Evolutionary conservation across 495 filamentous ascomycete species (phyloP).

Genomic region (Friedmanniomyces endolithicus): DNA sequence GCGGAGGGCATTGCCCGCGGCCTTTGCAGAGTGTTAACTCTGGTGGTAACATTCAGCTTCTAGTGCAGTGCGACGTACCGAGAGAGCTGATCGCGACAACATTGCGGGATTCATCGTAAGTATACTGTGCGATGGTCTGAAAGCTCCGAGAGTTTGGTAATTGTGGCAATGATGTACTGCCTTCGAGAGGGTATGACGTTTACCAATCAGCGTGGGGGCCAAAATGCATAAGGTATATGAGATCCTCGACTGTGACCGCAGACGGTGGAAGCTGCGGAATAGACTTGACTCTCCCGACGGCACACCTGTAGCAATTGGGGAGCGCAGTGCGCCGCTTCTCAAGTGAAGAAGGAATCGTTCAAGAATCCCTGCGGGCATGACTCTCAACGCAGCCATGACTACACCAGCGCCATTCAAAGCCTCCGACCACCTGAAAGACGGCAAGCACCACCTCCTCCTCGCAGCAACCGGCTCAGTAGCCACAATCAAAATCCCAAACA

Average conservation of each 20-base stretch:
- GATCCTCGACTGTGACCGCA: too few relatives aligned
- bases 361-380: too few relatives aligned
- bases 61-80: conserved; percentile 1
- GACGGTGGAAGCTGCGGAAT: too few relatives aligned
- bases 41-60: not conserved
- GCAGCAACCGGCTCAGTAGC: conserved; percentile 69
- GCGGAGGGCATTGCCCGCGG: conserved; percentile 18
- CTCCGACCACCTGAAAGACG: conserved; percentile 37
- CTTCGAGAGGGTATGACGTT: too few relatives aligned
- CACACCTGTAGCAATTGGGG: too few relatives aligned
- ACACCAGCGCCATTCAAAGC: conserved; percentile 12
- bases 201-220: not conserved
- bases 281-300: too few relatives aligned
- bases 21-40: conserved; percentile 8
- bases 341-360: too few relatives aligned
- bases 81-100: conserved; percentile 14
- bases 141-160: too few relatives aligned
- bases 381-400: not conserved
- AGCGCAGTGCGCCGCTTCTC: too few relatives aligned
- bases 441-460: conserved; percentile 66
- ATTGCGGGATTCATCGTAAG: not conserved
- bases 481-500: conserved; percentile 76
- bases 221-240: not conserved
- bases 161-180: too few relatives aligned
- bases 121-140: not conserved